Base-by-base conservation (phyloP, 371 early-diverging fungal species). In the Gilbertella persicaria region DNA sequence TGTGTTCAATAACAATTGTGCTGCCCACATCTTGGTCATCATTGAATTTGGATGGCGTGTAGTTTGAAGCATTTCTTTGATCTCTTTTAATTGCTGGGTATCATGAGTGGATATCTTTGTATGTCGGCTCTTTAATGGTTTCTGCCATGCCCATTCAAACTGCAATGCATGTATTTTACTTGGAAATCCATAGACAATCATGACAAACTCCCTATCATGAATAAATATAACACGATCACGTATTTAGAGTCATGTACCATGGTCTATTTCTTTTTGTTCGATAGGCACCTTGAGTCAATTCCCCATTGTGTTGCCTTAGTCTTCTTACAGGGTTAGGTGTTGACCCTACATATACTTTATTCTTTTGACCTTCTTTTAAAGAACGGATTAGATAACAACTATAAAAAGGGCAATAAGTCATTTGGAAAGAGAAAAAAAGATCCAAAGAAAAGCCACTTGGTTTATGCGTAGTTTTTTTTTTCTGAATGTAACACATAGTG, bases 141-240 rank as follows among this genome's bases (percentile, higher is more conserved):
- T 58, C 44, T 64, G 64, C 64, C 64, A 64, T 1, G 64, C 64
- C 45, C 55, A 55, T 25, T 64, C 64, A 48, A 64, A 64, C 17
- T 55, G 59, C 7, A 64, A 40, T 1, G 64, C 64, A 33, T 55
- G 50, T 1, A 38, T 47, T 20, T 47, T 50, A 14, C 35, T 39
- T 14, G 64, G 64, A 29, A 64, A 64, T 3, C 64, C 64, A 52
- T 64, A 40, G 5, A 64, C 28, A n/a, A 64, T 30, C 55, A 64
- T 58, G 12, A 59, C 55, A 50, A 55, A 39, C 17, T 64, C 47
- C 63, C 63, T 63, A 33, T 20, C 24, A 3, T 21, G 9, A 14
- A 30, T n/a, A 25, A 16, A 26, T 21, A 8, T 36, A n/a, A n/a
- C n/a, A n/a, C n/a, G 29, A 20, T 33, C 10, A 16, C 5, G 2